Conservation (phyloP, 768 basidiomycete species). For the Boletus huronensis region DNA sequence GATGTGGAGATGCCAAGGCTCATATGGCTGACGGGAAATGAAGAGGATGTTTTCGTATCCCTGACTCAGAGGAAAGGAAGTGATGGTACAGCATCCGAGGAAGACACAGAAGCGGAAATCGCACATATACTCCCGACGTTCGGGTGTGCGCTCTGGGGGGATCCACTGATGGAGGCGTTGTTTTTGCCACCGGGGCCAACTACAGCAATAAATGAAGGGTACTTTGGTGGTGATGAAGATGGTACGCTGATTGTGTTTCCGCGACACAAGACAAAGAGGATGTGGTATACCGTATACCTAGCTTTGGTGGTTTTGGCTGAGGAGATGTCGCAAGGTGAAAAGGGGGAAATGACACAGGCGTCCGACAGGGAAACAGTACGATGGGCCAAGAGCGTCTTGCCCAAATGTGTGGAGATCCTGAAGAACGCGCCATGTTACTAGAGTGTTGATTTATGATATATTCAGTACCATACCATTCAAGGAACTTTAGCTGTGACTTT, state of each 20-base stretch:
- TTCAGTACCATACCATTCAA: background rate
- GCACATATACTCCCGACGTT: constrained; percentile 39
- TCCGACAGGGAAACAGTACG: constrained; percentile 22
- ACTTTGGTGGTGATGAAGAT: constrained; percentile 45
- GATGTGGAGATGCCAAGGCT: constrained; percentile 71
- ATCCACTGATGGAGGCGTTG: constrained; percentile 67
- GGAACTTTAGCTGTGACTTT: constrained; percentile 1
- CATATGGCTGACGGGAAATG: constrained; percentile 58
- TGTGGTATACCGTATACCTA: constrained; percentile 73
- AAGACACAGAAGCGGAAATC: constrained; percentile 25
- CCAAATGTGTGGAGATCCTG: constrained; percentile 40
- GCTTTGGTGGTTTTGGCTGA: constrained; percentile 50
- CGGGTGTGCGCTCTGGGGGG: constrained; percentile 66
- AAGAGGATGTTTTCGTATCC: constrained; percentile 55
- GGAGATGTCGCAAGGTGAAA: constrained; percentile 27
- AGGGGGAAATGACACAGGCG: constrained; percentile 21
- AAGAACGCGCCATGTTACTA: constrained; percentile 40
- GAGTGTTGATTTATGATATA: background rate
- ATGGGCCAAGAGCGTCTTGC: constrained; percentile 43
- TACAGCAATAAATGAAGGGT: constrained; percentile 57
- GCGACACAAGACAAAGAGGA: constrained; percentile 69
- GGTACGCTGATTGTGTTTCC: constrained; percentile 50
- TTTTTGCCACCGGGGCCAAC: constrained; percentile 51
- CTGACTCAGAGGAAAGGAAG: constrained; percentile 20
- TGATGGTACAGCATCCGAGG: constrained; percentile 9